phyloP scores from a whole-genome alignment of 1,284 basidiomycete species.

The Albatrellus sp. region DNA sequence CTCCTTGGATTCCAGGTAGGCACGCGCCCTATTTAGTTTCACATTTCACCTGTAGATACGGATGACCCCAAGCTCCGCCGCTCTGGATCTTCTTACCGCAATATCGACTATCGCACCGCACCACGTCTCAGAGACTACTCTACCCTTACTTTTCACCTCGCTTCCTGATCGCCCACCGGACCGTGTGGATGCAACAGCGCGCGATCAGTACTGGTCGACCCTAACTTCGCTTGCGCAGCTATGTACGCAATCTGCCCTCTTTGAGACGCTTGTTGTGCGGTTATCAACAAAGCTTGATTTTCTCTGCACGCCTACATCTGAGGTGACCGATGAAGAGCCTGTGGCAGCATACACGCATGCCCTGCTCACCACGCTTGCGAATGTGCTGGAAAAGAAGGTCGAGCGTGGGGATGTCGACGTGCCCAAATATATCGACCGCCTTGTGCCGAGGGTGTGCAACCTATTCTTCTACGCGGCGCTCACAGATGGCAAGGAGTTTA shows the following conservation, averaged over 20 bases:
- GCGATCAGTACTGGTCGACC: constrained; percentile 55
- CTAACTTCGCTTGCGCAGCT: constrained; percentile 67
- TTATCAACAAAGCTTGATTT: constrained; percentile 74
- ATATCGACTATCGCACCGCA: constrained; percentile 53
- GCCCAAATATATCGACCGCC: constrained; percentile 62
- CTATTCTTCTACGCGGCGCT: constrained; percentile 54
- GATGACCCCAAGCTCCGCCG: constrained; percentile 38
- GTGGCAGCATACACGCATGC: constrained; percentile 73
- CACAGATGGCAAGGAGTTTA: constrained; percentile 14
- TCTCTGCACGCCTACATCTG: constrained; percentile 33
- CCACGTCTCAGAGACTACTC: constrained; percentile 65
- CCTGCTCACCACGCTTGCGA: constrained; percentile 58
- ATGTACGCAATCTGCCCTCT: constrained; percentile 67
- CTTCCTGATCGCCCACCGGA: constrained; percentile 60
- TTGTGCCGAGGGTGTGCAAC: constrained; percentile 62
- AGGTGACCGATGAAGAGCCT: constrained; percentile 27
- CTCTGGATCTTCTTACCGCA: constrained; percentile 55
- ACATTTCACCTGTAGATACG: neutral
- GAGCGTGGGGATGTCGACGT: constrained; percentile 55
- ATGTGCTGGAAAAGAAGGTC: constrained; percentile 58
- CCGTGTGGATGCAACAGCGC: constrained; percentile 39
- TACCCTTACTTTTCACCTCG: constrained; percentile 68
- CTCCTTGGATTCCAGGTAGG: constrained; percentile 44
- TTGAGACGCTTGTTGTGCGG: constrained; percentile 75
- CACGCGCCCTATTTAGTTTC: constrained; percentile 2